These are phyloP conservation scores for Coprinellus aureogranulatus DNA, from an alignment of 768 basidiomycete genomes.

Conservation along the genomic window DNA sequence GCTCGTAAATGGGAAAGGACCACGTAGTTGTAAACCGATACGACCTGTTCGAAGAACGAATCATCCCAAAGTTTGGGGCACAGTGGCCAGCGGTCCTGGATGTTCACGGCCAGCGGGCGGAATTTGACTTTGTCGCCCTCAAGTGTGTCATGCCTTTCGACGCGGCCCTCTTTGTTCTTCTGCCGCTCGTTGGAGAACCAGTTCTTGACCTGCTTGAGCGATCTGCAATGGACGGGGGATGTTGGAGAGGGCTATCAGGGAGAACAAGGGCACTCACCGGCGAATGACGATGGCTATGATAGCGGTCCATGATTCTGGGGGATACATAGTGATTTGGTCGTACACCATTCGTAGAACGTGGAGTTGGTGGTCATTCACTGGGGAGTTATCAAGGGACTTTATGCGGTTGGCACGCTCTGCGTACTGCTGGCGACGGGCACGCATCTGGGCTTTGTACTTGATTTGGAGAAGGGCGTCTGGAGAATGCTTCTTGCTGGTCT, in stretches of 20 bases:
- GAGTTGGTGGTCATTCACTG: constrained; percentile 55
- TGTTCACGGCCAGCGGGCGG: constrained; percentile 40
- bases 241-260: constrained; percentile 3
- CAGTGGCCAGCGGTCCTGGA: constrained; percentile 17
- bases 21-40: constrained; percentile 55
- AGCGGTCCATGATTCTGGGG: constrained; percentile 59
- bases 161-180: constrained; percentile 40
- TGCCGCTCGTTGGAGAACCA: constrained; percentile 69
- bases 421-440: constrained; percentile 30
- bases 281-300: constrained; percentile 56
- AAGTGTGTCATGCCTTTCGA: constrained; percentile 34
- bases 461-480: constrained; percentile 23
- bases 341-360: constrained; percentile 62
- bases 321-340: constrained; percentile 65
- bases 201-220: constrained; percentile 61
- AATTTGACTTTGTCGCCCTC: constrained; percentile 47
- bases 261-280: constrained; percentile 35
- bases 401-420: constrained; percentile 39
- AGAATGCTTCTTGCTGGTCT: constrained; percentile 20
- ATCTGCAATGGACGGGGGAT: constrained; percentile 28
- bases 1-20: constrained; percentile 32
- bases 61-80: constrained; percentile 58
- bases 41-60: constrained; percentile 57
- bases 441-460: constrained; percentile 29
- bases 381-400: constrained; percentile 50